Evolutionary conservation across 2,329 filamentous ascomycete genomes (phyloP).

Genomic region (Ophiocordyceps camponoti-leonardi): DNA sequence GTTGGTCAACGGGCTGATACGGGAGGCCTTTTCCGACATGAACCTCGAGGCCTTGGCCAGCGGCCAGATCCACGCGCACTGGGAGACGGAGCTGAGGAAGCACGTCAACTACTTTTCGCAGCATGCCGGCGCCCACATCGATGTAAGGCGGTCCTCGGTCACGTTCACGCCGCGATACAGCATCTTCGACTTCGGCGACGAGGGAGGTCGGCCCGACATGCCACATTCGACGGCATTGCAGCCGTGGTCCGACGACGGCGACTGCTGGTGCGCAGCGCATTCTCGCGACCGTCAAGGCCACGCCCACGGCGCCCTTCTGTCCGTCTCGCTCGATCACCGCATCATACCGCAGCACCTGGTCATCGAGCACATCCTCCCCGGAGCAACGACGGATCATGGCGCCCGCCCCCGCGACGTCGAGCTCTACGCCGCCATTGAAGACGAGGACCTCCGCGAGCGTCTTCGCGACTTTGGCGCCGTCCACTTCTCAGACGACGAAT

Average conservation of each 20-base stretch:
- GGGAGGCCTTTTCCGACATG: constrained; percentile 23
- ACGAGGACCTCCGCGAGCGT: constrained; percentile 21
- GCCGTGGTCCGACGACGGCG: constrained; percentile 61
- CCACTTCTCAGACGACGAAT: constrained; percentile 21
- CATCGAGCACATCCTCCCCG: constrained; percentile 51
- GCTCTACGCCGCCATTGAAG: constrained; percentile 44
- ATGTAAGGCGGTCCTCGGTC: constrained; percentile 41
- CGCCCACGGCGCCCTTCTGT: constrained; percentile 44
- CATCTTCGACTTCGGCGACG: constrained; percentile 2
- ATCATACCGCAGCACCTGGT: constrained; percentile 54
- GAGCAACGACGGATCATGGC: constrained; percentile 41
- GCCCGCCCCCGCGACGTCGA: constrained; percentile 53
- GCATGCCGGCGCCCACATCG: constrained; percentile 48
- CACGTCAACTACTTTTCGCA: constrained; percentile 59
- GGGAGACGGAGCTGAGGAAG: constrained; percentile 25
- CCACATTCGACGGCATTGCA: constrained; percentile 39
- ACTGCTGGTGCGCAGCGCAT: constrained; percentile 67
- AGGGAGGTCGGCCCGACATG: constrained; percentile 6
- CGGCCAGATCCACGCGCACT: constrained; percentile 26
- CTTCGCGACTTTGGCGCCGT: constrained; percentile 24
- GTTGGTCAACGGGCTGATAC: constrained; percentile 23
- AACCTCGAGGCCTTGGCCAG: constrained; percentile 29
- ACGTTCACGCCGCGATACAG: constrained; percentile 23
- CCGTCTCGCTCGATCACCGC: constrained; percentile 37
- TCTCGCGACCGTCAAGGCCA: constrained; percentile 20